Base-by-base conservation (phyloP, 768 basidiomycete genomes). In the Trametopsis cervina region DNA sequence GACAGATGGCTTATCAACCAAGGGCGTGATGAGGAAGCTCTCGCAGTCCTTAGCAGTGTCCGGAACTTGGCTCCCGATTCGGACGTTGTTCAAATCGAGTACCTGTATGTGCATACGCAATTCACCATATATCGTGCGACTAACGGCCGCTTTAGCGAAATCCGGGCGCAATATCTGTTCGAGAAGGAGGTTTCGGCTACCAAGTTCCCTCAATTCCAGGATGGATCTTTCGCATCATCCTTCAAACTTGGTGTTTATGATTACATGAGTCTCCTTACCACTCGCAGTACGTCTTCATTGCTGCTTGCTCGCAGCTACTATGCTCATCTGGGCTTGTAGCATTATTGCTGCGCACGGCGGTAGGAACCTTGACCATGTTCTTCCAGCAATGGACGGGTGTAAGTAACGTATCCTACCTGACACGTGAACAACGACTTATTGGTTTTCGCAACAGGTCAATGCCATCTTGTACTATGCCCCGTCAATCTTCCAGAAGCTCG, bases 361-460 rank as follows among this genome's bases (percentile, higher is more conserved):
- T 85, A 40, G 82, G 80, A 21, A 75, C 80, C 40, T 59, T 81
- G 72, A 79, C 69, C 36, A 90, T 83, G 85, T 83, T 81, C 68
- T 88, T 85, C 71, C 86, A 88, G 60, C 85, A 88, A 64, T 88
- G 85, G 84, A 86, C 84, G 24, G 87, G 85, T 52, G 73, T 36
- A 20, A 5, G 12, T 41, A 4, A 33, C 29, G 15, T 7, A 7
- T 15, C 15, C 29, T 33, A 33, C n/a, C n/a, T n/a, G n/a, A n/a
- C n/a, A n/a, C n/a, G n/a, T n/a, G n/a, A n/a, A n/a, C n/a, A n/a
- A n/a, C n/a, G n/a, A n/a, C n/a, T n/a, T n/a, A n/a, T n/a, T n/a
- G n/a, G n/a, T n/a, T n/a, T n/a, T n/a, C n/a, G n/a, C n/a, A n/a
- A n/a, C 13, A 35, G 33, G 6, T 85, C 57, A 85, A 86, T 54